A percentile compares a stretch with the other conserved stretches of the same genome.
Conservation (phyloP, 2,329 filamentous ascomycete species). For the Colletotrichum costaricense region DNA sequence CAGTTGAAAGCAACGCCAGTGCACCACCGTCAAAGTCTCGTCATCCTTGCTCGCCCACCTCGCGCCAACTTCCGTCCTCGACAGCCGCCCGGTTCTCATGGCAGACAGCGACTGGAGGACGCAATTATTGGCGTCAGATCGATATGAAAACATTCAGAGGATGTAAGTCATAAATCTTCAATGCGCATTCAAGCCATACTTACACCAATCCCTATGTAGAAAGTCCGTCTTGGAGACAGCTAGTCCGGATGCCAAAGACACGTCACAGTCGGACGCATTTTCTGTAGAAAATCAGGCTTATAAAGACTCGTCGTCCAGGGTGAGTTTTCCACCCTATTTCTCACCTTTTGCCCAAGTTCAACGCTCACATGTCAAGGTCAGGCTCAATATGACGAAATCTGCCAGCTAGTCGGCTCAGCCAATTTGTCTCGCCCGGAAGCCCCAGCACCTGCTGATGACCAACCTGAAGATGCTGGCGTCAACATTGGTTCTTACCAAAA, state of each 20-base stretch:
- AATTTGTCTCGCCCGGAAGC: slow-evolving; percentile 7
- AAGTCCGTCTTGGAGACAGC: slow-evolving; percentile 31
- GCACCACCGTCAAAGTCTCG: not conserved
- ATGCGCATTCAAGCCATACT: not conserved
- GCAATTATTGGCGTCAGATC: slow-evolving; percentile 66
- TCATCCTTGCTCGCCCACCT: not conserved
- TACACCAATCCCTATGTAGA: not conserved
- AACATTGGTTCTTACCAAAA: slow-evolving; percentile 64
- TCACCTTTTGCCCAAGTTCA: not conserved
- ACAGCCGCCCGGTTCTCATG: slow-evolving; percentile 8
- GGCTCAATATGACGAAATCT: slow-evolving; percentile 53
- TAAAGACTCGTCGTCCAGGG: slow-evolving; percentile 29
- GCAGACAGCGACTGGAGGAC: slow-evolving; percentile 57
- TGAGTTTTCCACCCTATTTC: not conserved
- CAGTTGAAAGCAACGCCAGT: not conserved
- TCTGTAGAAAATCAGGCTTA: slow-evolving; percentile 36
- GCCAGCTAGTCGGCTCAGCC: slow-evolving; percentile 44
- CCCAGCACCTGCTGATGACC: slow-evolving; percentile 2
- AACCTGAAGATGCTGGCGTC: slow-evolving; percentile 47
- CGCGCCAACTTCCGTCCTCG: not conserved
- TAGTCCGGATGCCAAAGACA: slow-evolving; percentile 11
- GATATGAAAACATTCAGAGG: slow-evolving; percentile 72
- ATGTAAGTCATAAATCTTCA: slow-evolving; percentile 59
- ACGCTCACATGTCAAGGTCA: not conserved
- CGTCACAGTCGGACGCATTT: slow-evolving; percentile 36